A percentile compares a stretch with the other conserved stretches of the same genome.
These are phyloP conservation scores for Pyrenochaeta sp. DNA, from an alignment of 2,329 filamentous ascomycete genomes.

Conservation along the genomic window DNA sequence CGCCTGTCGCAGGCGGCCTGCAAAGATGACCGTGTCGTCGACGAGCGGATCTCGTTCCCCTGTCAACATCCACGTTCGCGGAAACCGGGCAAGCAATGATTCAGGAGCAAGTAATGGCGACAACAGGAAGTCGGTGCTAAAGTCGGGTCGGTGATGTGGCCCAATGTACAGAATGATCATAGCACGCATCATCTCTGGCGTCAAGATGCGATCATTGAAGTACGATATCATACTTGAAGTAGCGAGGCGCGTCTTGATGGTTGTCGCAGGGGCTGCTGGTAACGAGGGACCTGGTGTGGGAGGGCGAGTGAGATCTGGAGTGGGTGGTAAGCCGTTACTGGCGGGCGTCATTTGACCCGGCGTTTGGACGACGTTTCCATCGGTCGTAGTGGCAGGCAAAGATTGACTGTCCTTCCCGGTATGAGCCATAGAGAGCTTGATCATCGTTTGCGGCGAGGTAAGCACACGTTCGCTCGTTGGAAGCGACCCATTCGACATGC, in stretches of 20 bases:
- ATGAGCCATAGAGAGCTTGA: conserved; percentile 51
- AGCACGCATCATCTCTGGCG: conserved; percentile 97
- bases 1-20: conserved; percentile 83
- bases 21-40: conserved; percentile 96
- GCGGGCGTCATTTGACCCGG: conserved; percentile 30
- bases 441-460: conserved; percentile 46
- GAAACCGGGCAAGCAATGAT: conserved; percentile 81
- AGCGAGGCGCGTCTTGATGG: conserved; percentile 83
- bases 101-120: conserved; percentile 92
- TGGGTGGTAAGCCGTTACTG: conserved; percentile 20
- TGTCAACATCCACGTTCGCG: conserved; percentile 92
- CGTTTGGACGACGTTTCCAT: conserved; percentile 27
- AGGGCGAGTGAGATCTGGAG: conserved; percentile 27
- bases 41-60: conserved; percentile 95
- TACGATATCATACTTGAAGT: conserved; percentile 98
- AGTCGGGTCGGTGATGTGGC: conserved; percentile 90
- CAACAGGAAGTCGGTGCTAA: conserved; percentile 87
- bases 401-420: conserved; percentile 40
- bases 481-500: conserved; percentile 14
- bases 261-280: conserved; percentile 51
- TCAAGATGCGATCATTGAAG: conserved; percentile 93
- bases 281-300: conserved; percentile 35
- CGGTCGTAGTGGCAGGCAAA: conserved; percentile 25
- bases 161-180: conserved; percentile 99
- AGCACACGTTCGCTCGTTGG: conserved; percentile 36